Percentiles rank a stretch among this genome's conserved stretches.
These are phyloP conservation scores for Saitozyma sp. DNA, from an alignment of 768 basidiomycete genomes.

Conservation along the genomic window DNA sequence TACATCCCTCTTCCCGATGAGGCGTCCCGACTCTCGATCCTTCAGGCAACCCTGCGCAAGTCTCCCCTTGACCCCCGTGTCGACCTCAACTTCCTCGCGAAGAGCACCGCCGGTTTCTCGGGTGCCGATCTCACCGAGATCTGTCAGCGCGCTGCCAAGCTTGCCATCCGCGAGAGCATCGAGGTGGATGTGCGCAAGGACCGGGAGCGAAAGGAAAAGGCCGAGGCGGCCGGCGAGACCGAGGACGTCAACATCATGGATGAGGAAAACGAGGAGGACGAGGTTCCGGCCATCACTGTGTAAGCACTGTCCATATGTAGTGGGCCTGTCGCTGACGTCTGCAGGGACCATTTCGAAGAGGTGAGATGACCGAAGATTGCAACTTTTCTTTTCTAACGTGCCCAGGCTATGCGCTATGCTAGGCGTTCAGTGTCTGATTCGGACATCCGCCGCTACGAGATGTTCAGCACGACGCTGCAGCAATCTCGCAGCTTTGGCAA, in stretches of 20 bases:
- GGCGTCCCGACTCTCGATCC: constrained; percentile 82
- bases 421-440: constrained; percentile 94
- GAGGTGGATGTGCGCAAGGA: constrained; percentile 80
- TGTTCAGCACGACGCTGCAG: constrained; percentile 74
- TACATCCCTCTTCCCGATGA: constrained; percentile 99
- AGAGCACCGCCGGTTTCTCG: constrained; percentile 94
- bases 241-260: constrained; percentile 63
- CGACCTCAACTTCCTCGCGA: constrained; percentile 80
- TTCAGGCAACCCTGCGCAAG: constrained; percentile 86
- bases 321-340: constrained; percentile 8
- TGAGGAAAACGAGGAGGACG: constrained; percentile 73
- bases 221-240: constrained; percentile 67
- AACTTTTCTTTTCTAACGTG: too few relatives aligned
- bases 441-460: constrained; percentile 95
- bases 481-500: constrained; percentile 68
- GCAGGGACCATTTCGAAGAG: constrained; percentile 93
- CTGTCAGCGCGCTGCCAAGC: constrained; percentile 94
- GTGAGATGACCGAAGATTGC: not conserved
- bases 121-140: constrained; percentile 99
- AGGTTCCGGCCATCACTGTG: constrained; percentile 83
- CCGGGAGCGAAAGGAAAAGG: constrained; percentile 76
- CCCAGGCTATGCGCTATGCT: constrained; percentile 85
- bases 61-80: constrained; percentile 81
- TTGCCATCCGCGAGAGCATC: constrained; percentile 93
- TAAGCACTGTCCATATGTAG: constrained; percentile 46